These are phyloP conservation scores for Aspergillus brasiliensis DNA, from an alignment of 2,329 filamentous ascomycete genomes.

Conservation along the genomic window DNA sequence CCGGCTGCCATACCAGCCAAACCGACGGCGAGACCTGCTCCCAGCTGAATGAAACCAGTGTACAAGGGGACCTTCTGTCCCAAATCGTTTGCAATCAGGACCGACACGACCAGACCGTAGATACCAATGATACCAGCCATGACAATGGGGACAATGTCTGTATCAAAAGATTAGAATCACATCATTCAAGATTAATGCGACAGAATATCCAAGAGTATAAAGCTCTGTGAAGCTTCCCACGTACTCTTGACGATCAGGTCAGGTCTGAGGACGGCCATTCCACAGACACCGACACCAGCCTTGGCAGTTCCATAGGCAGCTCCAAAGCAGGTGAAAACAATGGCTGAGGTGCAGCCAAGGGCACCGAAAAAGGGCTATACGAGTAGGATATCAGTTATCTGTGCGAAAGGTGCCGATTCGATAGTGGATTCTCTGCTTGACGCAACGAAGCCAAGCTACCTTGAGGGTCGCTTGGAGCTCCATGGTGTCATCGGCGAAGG, in stretches of 20 bases:
- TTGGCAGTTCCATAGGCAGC: slow-evolving; percentile 99
- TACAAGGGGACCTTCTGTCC: slow-evolving; percentile 72
- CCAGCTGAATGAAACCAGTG: slow-evolving; percentile 82
- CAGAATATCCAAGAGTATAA: not conserved
- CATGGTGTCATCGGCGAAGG: slow-evolving; percentile 1
- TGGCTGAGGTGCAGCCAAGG: slow-evolving; percentile 93
- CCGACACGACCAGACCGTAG: slow-evolving; percentile 87
- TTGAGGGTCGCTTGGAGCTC: slow-evolving; percentile 1
- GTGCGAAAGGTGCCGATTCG: not conserved
- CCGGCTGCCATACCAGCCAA: slow-evolving; percentile 79
- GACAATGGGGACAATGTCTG: slow-evolving; percentile 99
- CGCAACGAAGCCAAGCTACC: not conserved
- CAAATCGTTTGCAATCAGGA: slow-evolving; percentile 80
- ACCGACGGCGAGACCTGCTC: slow-evolving; percentile 79
- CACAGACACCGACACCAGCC: slow-evolving; percentile 96
- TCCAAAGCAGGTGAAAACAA: slow-evolving; percentile 94
- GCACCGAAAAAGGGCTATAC: slow-evolving; percentile 89
- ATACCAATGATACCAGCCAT: slow-evolving; percentile 99
- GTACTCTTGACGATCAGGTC: slow-evolving; percentile 99
- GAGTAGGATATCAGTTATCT: slow-evolving; percentile 4
- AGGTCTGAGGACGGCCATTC: slow-evolving; percentile 96
- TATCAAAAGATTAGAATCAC: not conserved
- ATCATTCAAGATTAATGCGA: slow-evolving; percentile 19
- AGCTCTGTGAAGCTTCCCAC: slow-evolving; percentile 39
- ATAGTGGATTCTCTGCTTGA: not conserved